Conservation (phyloP, 2,329 filamentous ascomycete genomes). For the Sporothrix brasiliensis region DNA sequence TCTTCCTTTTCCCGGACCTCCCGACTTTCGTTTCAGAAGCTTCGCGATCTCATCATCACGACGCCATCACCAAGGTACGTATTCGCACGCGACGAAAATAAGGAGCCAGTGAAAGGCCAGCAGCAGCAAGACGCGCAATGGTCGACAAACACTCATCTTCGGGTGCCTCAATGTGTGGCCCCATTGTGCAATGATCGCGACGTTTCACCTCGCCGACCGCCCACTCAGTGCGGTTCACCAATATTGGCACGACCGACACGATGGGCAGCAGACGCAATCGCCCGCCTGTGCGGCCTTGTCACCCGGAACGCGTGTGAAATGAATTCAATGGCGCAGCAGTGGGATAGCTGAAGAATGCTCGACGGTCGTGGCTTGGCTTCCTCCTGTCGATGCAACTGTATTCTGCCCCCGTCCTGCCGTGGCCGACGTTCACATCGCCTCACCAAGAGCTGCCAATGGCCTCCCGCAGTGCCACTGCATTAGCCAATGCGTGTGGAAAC, state of each 20-base stretch:
- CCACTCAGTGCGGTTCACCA: neutral
- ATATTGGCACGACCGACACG: constrained; percentile 20
- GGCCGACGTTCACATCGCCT: neutral
- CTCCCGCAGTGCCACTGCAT: neutral
- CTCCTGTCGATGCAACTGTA: neutral
- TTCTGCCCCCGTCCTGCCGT: neutral
- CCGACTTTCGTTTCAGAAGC: constrained; percentile 26
- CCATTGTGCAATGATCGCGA: constrained; percentile 15
- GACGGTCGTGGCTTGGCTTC: neutral
- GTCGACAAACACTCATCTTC: neutral
- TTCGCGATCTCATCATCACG: constrained; percentile 17
- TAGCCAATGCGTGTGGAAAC: neutral
- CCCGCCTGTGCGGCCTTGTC: constrained; percentile 9
- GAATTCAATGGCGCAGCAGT: neutral
- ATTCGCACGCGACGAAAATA: neutral
- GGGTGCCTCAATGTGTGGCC: neutral
- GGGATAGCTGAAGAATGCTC: neutral
- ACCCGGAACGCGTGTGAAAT: constrained; percentile 1
- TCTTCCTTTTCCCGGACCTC: constrained; percentile 15
- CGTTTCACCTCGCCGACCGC: constrained; percentile 15
- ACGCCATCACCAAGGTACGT: constrained; percentile 26
- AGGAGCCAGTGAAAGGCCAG: neutral
- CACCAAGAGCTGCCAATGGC: neutral
- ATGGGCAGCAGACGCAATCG: constrained; percentile 24
- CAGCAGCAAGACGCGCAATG: neutral